phyloP scores from a whole-genome alignment of 2,329 filamentous ascomycete species.

The Colletotrichum lindemuthianum region DNA sequence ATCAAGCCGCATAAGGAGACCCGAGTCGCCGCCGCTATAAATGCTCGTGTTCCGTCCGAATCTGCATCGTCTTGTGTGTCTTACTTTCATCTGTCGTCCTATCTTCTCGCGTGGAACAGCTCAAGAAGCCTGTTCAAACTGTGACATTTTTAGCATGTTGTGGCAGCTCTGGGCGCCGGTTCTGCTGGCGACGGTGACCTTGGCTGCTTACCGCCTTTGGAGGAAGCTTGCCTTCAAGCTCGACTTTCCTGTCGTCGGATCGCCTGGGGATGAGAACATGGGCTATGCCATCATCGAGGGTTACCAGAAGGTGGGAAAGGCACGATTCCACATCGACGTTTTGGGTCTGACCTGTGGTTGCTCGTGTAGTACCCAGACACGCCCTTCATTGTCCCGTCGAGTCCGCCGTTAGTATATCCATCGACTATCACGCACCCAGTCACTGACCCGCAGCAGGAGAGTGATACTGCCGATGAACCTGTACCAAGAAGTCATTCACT shows the following conservation, averaged over 20 bases:
- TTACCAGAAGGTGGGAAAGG: conserved; percentile 9
- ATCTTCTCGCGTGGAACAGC: no score
- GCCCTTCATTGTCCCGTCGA: conserved; percentile 21
- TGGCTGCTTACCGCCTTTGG: conserved; percentile 8
- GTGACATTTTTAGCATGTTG: conserved; percentile 6
- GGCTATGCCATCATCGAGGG: conserved; percentile 12
- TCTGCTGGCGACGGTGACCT: not conserved
- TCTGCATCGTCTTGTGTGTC: no score
- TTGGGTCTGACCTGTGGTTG: not conserved
- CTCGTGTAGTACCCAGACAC: conserved; percentile 17
- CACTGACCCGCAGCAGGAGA: conserved; percentile 1
- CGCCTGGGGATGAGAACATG: conserved; percentile 8
- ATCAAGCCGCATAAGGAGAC: no score
- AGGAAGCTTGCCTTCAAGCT: conserved; percentile 11
- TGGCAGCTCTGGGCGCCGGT: conserved; percentile 21
- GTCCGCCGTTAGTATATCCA: conserved; percentile 6
- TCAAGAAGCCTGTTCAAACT: not conserved
- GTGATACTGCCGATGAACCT: conserved; percentile 31
- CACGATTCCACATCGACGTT: no score
- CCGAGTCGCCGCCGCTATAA: no score
- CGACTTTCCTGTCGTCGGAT: conserved; percentile 19
- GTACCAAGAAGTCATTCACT: conserved; percentile 29
- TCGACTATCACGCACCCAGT: not conserved
- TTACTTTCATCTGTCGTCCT: no score
- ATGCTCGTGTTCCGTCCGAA: no score